Evolutionary conservation across 1,284 basidiomycete genomes (phyloP).

Genomic region (Ceratobasidium sp.): DNA sequence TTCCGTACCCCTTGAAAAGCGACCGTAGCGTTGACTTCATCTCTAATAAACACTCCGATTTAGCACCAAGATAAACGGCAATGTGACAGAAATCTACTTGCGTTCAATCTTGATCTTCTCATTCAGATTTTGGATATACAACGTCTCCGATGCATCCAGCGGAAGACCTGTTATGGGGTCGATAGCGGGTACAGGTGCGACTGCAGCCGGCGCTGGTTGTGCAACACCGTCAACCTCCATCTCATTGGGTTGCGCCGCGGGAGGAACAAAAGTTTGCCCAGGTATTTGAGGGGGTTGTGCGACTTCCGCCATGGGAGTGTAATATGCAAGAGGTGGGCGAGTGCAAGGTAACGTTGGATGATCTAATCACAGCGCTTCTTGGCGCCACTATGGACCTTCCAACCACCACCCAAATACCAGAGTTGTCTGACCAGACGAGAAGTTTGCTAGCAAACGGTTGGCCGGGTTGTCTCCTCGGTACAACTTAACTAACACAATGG

Average conservation of each 20-base stretch:
- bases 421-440: slow-evolving; percentile 39
- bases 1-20: slow-evolving; percentile 94
- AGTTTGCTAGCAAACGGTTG: slow-evolving; percentile 29
- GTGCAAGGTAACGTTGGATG: slow-evolving; percentile 29
- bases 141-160: slow-evolving; percentile 75
- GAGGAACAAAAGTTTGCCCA: slow-evolving; percentile 40
- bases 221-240: slow-evolving; percentile 40
- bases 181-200: slow-evolving; percentile 10
- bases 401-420: slow-evolving; percentile 41
- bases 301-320: slow-evolving; percentile 33
- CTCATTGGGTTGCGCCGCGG: slow-evolving; percentile 13
- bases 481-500: neutral
- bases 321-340: slow-evolving; percentile 1
- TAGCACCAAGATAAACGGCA: slow-evolving; percentile 31
- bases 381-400: slow-evolving; percentile 33
- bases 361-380: slow-evolving; percentile 36
- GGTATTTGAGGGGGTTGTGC: slow-evolving; percentile 39
- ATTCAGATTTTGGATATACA: slow-evolving; percentile 98
- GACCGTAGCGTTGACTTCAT: slow-evolving; percentile 90
- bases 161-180: slow-evolving; percentile 45
- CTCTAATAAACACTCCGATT: slow-evolving; percentile 62
- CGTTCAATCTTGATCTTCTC: slow-evolving; percentile 93
- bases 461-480: neutral
- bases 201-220: neutral
- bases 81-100: slow-evolving; percentile 57